phyloP scores from a whole-genome alignment of 805 yeast species.

The Zygosaccharomyces kombuchaensis region DNA sequence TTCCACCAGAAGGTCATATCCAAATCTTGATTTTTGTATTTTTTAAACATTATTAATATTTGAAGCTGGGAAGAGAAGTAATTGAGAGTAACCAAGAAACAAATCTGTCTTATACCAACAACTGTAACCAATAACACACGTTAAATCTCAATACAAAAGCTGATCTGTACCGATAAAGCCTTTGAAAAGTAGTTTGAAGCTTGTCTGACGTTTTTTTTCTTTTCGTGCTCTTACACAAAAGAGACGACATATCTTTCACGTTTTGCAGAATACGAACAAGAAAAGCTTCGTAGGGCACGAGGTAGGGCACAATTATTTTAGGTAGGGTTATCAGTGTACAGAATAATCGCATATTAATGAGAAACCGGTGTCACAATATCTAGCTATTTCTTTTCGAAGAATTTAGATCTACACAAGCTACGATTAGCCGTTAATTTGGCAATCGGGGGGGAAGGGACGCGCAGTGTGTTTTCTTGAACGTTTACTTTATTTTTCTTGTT shows the following conservation, averaged over 20 bases:
- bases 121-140: not conserved
- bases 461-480: no score
- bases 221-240: not conserved
- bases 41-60: slow-evolving; percentile 23
- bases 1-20: slow-evolving; percentile 87
- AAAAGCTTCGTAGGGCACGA: not conserved
- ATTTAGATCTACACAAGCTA: no score
- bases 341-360: not conserved
- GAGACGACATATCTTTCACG: not conserved
- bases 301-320: not conserved
- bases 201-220: not conserved
- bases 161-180: not conserved
- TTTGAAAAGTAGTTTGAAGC: not conserved
- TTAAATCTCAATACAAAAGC: not conserved
- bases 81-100: not conserved
- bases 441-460: no score
- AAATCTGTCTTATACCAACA: not conserved
- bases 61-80: not conserved
- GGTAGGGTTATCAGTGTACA: not conserved
- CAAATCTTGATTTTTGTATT: slow-evolving; percentile 29
- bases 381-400: no score
- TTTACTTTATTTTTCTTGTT: no score
- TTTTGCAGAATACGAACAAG: not conserved
- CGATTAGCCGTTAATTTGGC: no score
- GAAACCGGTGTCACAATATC: no score